Evolutionary conservation across 139 green algal species (phyloP), one percentile per base, ranked within the genome.

Genomic region (Auxenochlorella pyrenoidosa): DNA sequence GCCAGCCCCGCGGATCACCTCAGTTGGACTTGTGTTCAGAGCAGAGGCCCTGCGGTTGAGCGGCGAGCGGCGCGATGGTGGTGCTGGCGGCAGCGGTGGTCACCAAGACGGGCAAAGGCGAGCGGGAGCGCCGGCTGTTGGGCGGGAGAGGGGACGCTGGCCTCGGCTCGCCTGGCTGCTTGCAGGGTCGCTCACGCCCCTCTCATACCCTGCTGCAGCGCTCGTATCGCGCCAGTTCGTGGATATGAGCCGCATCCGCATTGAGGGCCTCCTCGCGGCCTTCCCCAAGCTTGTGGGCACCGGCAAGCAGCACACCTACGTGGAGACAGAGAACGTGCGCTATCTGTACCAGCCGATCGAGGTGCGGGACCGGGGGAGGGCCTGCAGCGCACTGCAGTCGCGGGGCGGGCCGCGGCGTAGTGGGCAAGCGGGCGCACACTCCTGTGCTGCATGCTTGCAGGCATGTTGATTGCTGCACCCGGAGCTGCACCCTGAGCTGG

Each of bases 301-400:
- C 19, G 97, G 96, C 24, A 98, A 98, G 92, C 98, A 99, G 94
- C 98, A 99, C 91, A 99, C 98, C 1, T 99, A 97, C 81, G 95
- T 99, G 54, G 98, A 99, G 92, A 99, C 98, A 38, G 98, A 99
- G 85, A 99, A 98, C 78, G 97, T 99, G 51, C 95, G 98, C 66
- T 99, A 99, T 89, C 93, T 99, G 60, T 99, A 99, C 89, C 98
- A 99, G 90, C 97, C 98, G 6, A 94, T 99, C 89, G 98, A 99
- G 92, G 95, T 98, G 63, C 54, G 54, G 54, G 54, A 2, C 54
- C 16, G 54, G 15, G 15, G 15, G 54, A 63, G 54, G 54, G 54
- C 10, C 54, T 63, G 54, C 12, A 63, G 15, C 12, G 54, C 54
- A 24, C 54, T 13, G 54, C 54, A 24, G 54, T 13, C 54, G 16